Conservation (phyloP, 1,284 basidiomycete species). For the Marasmius oreades region DNA sequence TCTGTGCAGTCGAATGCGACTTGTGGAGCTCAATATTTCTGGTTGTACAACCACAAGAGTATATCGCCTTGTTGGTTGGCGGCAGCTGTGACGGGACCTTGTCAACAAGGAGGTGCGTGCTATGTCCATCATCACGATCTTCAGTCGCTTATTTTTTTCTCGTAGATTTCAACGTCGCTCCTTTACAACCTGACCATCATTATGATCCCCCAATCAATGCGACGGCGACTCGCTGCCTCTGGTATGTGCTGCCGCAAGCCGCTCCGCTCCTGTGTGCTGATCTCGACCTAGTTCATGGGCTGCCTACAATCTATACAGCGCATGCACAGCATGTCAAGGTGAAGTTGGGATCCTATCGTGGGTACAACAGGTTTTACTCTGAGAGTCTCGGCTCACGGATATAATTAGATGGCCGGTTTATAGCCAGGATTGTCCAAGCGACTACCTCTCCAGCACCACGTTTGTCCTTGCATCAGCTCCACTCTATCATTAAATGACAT, state of each 20-base stretch:
- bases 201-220: conserved; percentile 2
- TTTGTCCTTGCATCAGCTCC: background rate
- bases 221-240: conserved; percentile 1
- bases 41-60: background rate
- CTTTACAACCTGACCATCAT: background rate
- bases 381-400: background rate
- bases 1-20: background rate
- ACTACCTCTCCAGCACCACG: conserved; percentile 6
- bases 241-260: background rate
- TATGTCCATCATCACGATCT: background rate
- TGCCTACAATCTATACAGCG: conserved; percentile 11
- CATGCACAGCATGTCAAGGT: conserved; percentile 11
- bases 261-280: background rate
- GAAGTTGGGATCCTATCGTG: conserved; percentile 1
- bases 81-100: background rate
- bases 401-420: conserved; percentile 4
- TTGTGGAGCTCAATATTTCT: background rate
- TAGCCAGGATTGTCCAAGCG: conserved; percentile 1
- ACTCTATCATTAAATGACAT: background rate
- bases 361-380: background rate
- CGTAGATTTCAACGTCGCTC: conserved; percentile 6
- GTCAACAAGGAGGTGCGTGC: background rate
- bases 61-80: background rate
- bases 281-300: background rate
- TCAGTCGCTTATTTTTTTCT: background rate